Evolutionary conservation across 1,284 basidiomycete species (phyloP).

Genomic region (Wallemia ichthyophaga): DNA sequence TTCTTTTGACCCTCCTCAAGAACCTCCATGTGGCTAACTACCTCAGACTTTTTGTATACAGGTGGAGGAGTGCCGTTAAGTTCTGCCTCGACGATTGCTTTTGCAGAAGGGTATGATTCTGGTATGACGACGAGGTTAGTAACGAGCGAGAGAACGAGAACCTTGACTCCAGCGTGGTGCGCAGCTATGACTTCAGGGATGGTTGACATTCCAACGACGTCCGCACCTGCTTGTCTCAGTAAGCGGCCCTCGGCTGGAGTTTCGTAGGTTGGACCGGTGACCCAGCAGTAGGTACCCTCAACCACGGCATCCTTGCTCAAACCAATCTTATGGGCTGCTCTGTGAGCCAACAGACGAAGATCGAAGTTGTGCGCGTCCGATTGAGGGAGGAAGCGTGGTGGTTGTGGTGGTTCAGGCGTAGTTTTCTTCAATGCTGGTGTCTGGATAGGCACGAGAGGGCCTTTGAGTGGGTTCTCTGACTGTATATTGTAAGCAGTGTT

Average conservation of each 20-base stretch:
- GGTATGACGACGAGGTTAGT: conserved; percentile 55
- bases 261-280: conserved; percentile 55
- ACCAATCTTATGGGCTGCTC: conserved; percentile 29
- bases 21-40: conserved; percentile 59
- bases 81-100: conserved; percentile 40
- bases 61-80: conserved; percentile 27
- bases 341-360: conserved; percentile 36
- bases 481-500: conserved; percentile 1
- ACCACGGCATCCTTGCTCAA: conserved; percentile 20
- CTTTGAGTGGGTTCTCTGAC: conserved; percentile 46
- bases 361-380: conserved; percentile 41
- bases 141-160: conserved; percentile 44
- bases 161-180: conserved; percentile 33
- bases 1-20: conserved; percentile 32
- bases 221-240: conserved; percentile 35
- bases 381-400: conserved; percentile 38
- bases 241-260: conserved; percentile 49
- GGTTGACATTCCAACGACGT: conserved; percentile 67
- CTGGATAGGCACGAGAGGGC: conserved; percentile 24
- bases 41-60: conserved; percentile 17
- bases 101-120: conserved; percentile 32
- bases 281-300: conserved; percentile 61
- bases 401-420: conserved; percentile 5
- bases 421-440: conserved; percentile 17
- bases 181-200: conserved; percentile 65